A percentile compares a stretch with the other conserved stretches of the same genome.
phyloP scores from a whole-genome alignment of 2,329 filamentous ascomycete genomes.

The Hirsutella rhossiliensis region DNA sequence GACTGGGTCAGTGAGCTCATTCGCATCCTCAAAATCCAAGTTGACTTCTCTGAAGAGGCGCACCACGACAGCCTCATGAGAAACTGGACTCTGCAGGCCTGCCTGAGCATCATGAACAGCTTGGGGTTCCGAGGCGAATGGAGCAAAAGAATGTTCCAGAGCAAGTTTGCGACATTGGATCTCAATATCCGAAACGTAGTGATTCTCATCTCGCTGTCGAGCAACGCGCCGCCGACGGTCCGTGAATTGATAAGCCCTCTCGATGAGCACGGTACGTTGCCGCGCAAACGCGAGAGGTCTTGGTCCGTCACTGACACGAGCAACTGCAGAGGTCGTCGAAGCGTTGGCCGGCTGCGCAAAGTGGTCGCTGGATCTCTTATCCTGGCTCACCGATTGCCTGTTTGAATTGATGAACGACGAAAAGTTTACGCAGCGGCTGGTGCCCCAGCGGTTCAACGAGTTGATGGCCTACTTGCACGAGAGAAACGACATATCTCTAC shows the following conservation, averaged over 20 bases:
- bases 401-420: constrained; percentile 41
- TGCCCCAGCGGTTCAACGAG: constrained; percentile 32
- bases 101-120: constrained; percentile 67
- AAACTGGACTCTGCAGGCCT: constrained; percentile 61
- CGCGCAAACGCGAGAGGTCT: background rate
- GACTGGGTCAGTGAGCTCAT: constrained; percentile 57
- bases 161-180: constrained; percentile 63
- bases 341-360: constrained; percentile 62
- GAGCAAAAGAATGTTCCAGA: constrained; percentile 48
- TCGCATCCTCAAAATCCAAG: constrained; percentile 55
- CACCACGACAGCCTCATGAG: constrained; percentile 60
- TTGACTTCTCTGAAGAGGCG: constrained; percentile 72
- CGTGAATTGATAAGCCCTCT: constrained; percentile 46
- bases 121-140: constrained; percentile 60
- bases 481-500: constrained; percentile 45
- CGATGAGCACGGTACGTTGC: constrained; percentile 40
- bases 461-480: constrained; percentile 39
- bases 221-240: constrained; percentile 39
- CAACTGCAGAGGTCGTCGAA: constrained; percentile 51
- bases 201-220: constrained; percentile 52
- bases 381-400: constrained; percentile 48
- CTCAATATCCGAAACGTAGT: constrained; percentile 64
- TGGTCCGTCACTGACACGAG: constrained; percentile 4
- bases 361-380: constrained; percentile 65
- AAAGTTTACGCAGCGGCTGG: constrained; percentile 38